Conservation (phyloP, 345 rosid genomes). For the Citrus sp. region DNA sequence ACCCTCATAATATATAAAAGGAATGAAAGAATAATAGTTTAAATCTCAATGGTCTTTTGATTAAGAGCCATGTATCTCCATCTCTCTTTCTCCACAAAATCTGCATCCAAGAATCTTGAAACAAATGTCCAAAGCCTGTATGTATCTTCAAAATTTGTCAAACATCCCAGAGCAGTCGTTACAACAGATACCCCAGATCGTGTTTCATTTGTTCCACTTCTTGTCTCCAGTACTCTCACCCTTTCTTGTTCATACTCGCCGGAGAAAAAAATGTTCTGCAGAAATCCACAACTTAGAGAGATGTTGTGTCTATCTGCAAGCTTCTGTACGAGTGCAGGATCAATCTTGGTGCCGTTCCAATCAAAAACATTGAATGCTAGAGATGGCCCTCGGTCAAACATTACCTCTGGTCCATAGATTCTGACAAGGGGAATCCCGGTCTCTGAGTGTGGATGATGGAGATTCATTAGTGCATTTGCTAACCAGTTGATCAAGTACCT, state of each 20-base stretch:
- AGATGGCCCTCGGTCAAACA: slow-evolving; percentile 47
- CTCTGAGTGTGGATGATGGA: slow-evolving; percentile 57
- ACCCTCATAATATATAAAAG: not conserved
- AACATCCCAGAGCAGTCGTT: slow-evolving; percentile 30
- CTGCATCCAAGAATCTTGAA: slow-evolving; percentile 82
- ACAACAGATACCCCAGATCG: slow-evolving; percentile 17
- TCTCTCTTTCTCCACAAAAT: slow-evolving; percentile 87
- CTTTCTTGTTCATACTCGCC: slow-evolving; percentile 33
- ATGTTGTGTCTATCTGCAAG: slow-evolving; percentile 71
- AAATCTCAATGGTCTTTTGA: slow-evolving; percentile 51
- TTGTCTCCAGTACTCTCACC: slow-evolving; percentile 22
- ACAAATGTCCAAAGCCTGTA: slow-evolving; percentile 77
- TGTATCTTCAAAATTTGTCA: slow-evolving; percentile 77
- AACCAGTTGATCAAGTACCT: slow-evolving; percentile 73
- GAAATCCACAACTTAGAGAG: slow-evolving; percentile 45
- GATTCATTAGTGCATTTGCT: slow-evolving; percentile 60
- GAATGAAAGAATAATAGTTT: slow-evolving; percentile 16
- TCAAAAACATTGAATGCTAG: slow-evolving; percentile 80
- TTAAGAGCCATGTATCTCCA: slow-evolving; percentile 82
- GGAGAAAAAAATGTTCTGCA: slow-evolving; percentile 37
- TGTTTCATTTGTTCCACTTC: not conserved
- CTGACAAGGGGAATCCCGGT: slow-evolving; percentile 36
- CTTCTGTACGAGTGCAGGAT: slow-evolving; percentile 65
- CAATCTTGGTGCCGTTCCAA: slow-evolving; percentile 78
- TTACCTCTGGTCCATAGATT: slow-evolving; percentile 69